Percentiles rank a stretch among this genome's conserved stretches.
phyloP scores from a whole-genome alignment of 2,329 filamentous ascomycete genomes.

The Beauveria rudraprayagi region DNA sequence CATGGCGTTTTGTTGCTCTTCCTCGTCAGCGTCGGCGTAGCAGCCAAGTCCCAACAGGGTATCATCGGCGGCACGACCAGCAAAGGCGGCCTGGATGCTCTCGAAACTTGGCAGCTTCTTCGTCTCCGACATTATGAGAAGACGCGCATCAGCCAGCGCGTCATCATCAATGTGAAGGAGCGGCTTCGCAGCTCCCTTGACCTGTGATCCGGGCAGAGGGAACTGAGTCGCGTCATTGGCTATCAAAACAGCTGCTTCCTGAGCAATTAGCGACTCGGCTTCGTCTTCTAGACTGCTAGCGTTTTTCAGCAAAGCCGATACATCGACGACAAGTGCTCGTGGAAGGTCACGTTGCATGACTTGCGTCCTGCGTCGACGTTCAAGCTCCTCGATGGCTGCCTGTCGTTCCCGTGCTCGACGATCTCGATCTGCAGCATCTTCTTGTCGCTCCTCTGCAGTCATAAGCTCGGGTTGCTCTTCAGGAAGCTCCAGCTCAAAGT shows the following conservation, averaged over 20 bases:
- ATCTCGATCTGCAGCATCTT: constrained; percentile 65
- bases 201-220: constrained; percentile 58
- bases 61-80: constrained; percentile 43
- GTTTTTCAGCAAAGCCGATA: constrained; percentile 56
- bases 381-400: constrained; percentile 65
- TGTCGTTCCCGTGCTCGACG: constrained; percentile 64
- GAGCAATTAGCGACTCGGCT: constrained; percentile 61
- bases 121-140: constrained; percentile 66
- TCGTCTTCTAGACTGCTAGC: constrained; percentile 55
- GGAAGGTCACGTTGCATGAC: constrained; percentile 84
- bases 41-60: constrained; percentile 72
- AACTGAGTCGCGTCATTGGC: constrained; percentile 73
- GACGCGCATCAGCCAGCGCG: constrained; percentile 64
- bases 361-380: constrained; percentile 77
- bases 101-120: constrained; percentile 40
- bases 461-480: constrained; percentile 63
- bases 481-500: constrained; percentile 89
- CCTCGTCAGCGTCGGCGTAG: constrained; percentile 69
- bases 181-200: constrained; percentile 52
- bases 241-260: constrained; percentile 71
- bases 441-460: constrained; percentile 42
- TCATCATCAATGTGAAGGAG: constrained; percentile 62
- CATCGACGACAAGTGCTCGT: constrained; percentile 64
- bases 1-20: constrained; percentile 57
- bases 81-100: constrained; percentile 46